Evolutionary conservation across 2,329 filamentous ascomycete genomes (phyloP), one percentile per base, ranked within the genome.

Genomic region (Fusarium circinatum): DNA sequence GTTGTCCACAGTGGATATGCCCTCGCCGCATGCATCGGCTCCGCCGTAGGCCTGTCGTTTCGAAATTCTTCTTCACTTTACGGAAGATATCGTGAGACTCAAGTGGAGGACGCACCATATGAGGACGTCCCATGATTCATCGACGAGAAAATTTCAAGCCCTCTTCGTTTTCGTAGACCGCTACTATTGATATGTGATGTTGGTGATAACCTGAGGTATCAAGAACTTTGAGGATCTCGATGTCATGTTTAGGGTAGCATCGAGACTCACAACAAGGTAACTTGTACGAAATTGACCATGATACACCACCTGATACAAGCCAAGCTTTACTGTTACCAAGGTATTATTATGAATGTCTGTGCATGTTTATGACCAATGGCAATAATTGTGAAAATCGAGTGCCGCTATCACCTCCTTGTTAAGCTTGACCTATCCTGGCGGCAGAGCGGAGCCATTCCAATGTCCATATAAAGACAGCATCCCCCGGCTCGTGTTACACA

Each of bases 381-480:
- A 22, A 22, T 47, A 56, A 52, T 62, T 60, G 45, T 36, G 61
- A 74, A 71, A 71, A 57, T 41, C 34, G 24, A 63, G 58, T 48
- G 61, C 60, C 48, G n/a, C 24, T 39, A 47, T 72, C 49, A 68
- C 24, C 47, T 68, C 47, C 58, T 22, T 42, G 41, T 26, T 52
- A 41, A 62, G 65, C 58, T 68, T 74, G 49, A 45, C 67, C 68
- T 70, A 55, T 66, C 44, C 47, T 52, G 41, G 65, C 30, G 41
- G 41, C 38, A 26, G 42, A 57, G 73, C 68, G 68, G 73, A 74
- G 68, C 56, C 65, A 34, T 26, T 8, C 56, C 17, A 49, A 56
- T 48, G 47, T 41, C 60, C 65, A 73, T 71, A 76, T 77, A 77
- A 76, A 75, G 59, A 32, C 65, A 52, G 39, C 42, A n/a, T 47